Evolutionary conservation across 2,329 filamentous ascomycete genomes (phyloP).

Genomic region (Biscogniauxia marginata): DNA sequence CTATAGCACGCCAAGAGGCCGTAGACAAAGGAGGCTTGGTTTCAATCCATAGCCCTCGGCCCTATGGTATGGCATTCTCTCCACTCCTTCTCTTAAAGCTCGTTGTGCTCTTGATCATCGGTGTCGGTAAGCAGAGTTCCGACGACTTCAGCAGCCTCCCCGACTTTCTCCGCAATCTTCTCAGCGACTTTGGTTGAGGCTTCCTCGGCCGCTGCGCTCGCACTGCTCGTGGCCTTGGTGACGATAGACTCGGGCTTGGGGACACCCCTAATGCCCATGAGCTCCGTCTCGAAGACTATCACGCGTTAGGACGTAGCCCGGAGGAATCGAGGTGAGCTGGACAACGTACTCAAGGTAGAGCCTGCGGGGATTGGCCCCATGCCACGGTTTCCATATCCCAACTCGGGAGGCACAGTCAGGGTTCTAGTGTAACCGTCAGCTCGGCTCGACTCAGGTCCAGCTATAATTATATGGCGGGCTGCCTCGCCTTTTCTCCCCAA

Average conservation of each 20-base stretch:
- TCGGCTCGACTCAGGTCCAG: conserved; percentile 1
- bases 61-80: background rate
- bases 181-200: conserved; percentile 34
- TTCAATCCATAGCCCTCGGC: background rate
- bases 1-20: background rate
- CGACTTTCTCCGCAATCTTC: conserved; percentile 44
- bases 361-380: conserved; percentile 82
- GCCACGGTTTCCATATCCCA: conserved; percentile 74
- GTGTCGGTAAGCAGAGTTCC: conserved; percentile 54
- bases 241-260: conserved; percentile 47
- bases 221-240: conserved; percentile 35
- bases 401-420: conserved; percentile 83
- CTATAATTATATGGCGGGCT: background rate
- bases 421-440: conserved; percentile 47
- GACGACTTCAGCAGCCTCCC: conserved; percentile 51
- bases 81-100: conserved; percentile 49
- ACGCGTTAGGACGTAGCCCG: conserved; percentile 6
- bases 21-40: background rate
- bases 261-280: conserved; percentile 80
- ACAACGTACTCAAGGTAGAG: conserved; percentile 66
- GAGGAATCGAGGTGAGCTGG: background rate
- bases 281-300: conserved; percentile 85
- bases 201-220: conserved; percentile 27
- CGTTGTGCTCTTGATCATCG: conserved; percentile 57
- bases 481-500: conserved; percentile 76